Evolutionary conservation across 2,329 filamentous ascomycete genomes (phyloP).

Genomic region (Fusarium torulosum): DNA sequence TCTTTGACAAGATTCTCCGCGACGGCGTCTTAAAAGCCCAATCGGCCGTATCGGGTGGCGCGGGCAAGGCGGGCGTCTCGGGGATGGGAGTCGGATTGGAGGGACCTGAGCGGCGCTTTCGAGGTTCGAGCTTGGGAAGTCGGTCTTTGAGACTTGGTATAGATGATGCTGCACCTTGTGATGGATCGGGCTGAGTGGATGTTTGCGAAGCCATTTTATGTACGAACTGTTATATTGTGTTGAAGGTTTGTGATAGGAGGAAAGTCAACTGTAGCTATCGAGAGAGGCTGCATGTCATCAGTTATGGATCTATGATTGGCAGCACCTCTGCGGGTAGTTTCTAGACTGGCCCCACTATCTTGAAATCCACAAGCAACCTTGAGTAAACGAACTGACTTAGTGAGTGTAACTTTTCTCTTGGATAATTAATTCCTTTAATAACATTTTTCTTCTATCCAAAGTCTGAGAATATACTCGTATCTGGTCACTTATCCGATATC

Average conservation of each 20-base stretch:
- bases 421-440: not conserved
- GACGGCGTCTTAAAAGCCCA: constrained; percentile 75
- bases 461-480: constrained; percentile 1
- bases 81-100: constrained; percentile 75
- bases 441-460: not conserved
- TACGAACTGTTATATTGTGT: constrained; percentile 16
- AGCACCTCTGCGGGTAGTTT: constrained; percentile 22
- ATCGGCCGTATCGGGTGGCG: constrained; percentile 71
- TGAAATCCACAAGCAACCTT: constrained; percentile 3
- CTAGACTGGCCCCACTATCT: constrained; percentile 22
- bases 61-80: constrained; percentile 78
- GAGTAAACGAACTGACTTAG: constrained; percentile 8
- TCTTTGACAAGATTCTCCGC: constrained; percentile 82
- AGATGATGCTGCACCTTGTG: constrained; percentile 32
- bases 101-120: constrained; percentile 65
- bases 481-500: not conserved
- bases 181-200: constrained; percentile 24
- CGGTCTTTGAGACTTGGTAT: constrained; percentile 61
- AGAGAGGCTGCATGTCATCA: constrained; percentile 29
- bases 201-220: constrained; percentile 46
- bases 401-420: not conserved
- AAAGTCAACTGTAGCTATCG: constrained; percentile 2
- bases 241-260: constrained; percentile 20
- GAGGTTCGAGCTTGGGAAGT: constrained; percentile 76
- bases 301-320: constrained; percentile 31